Base-by-base conservation (phyloP, 2,329 filamentous ascomycete species). In the Hymenoscyphus linearis region DNA sequence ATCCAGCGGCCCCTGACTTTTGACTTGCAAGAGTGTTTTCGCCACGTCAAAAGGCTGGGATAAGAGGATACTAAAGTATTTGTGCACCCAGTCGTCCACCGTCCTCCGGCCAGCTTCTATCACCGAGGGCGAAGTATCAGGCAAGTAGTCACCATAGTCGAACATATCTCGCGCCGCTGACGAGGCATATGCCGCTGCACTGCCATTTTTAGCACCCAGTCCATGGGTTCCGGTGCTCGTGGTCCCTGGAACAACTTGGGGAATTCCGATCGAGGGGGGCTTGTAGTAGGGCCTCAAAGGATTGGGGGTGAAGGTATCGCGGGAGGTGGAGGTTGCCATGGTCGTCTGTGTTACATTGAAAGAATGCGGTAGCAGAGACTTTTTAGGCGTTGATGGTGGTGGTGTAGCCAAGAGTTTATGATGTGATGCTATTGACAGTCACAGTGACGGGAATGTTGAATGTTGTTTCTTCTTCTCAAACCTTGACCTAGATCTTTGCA, bases 21-120 rank as follows among this genome's bases (percentile, higher is more conserved):
- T 85, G 57, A 92, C 85, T 76, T 99, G 95, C 68, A 99, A 78
- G 60, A 98, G 85, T 14, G 88, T 95, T 82, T 97, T 98, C 71
- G 93, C 92, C 61, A 97, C 93, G 79, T 98, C 95, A 74, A 99
- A 98, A 14, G 95, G 95, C 76, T 99, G 95, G 59, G 91, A 89
- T 73, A 96, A 87, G 71, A 98, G 76, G 26, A 96, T 87, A 61
- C 88, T 91, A 14, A 88, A 89, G 77, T 99, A 99, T 73, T 95
- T 93, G 87, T 93, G 96, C 74, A 96, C 74, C 66, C 95, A 85
- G 74, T 93, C 88, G 73, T 98, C 92, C 55, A 96, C 72, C 63
- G 96, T 78, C 65, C 88, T 87, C 72, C 89, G 90, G 52, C 88
- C 80, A 65, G 89, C 89, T 68, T 90, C 88, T 12, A 91, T 81